Percentiles rank a stretch among this genome's conserved stretches.
phyloP scores from a whole-genome alignment of 352 stramenopile species.

The Saprolegnia parasitica region DNA sequence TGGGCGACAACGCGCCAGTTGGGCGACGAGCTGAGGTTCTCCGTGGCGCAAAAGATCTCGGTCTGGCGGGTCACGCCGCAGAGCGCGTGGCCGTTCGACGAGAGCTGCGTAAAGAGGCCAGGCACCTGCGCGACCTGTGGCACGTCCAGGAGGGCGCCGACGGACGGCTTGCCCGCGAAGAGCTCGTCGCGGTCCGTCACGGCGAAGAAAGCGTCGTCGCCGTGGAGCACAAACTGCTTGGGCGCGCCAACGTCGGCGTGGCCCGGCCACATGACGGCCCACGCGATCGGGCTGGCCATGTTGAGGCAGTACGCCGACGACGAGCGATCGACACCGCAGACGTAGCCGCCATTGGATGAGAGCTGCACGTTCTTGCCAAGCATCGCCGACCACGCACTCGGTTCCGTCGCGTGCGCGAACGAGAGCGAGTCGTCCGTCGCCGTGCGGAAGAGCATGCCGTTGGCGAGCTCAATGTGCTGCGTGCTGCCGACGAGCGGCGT shows the following conservation, averaged over 20 bases:
- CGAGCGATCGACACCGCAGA: background rate
- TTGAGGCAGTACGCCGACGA: constrained; percentile 1
- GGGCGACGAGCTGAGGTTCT: background rate
- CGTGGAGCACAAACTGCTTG: constrained; percentile 8
- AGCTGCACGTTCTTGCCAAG: background rate
- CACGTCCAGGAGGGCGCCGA: background rate
- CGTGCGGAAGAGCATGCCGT: constrained; percentile 11
- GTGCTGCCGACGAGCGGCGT: background rate
- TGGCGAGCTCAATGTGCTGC: constrained; percentile 10
- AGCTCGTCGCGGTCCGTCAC: background rate
- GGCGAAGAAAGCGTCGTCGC: background rate
- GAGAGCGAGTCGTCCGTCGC: constrained; percentile 10
- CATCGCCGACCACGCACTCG: background rate
- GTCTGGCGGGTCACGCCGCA: constrained; percentile 3
- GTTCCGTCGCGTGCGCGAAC: background rate
- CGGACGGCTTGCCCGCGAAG: background rate
- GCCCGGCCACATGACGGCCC: background rate
- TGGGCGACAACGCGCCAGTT: background rate
- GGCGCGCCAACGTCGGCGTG: background rate
- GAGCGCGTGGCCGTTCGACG: background rate
- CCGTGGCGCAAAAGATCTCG: constrained; percentile 7
- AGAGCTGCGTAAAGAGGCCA: constrained; percentile 8
- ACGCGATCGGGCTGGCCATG: background rate
- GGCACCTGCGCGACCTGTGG: background rate
- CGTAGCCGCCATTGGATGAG: background rate